Evolutionary conservation across 108 stramenopile species (phyloP).

Genomic region (Skeletonema costatum): DNA sequence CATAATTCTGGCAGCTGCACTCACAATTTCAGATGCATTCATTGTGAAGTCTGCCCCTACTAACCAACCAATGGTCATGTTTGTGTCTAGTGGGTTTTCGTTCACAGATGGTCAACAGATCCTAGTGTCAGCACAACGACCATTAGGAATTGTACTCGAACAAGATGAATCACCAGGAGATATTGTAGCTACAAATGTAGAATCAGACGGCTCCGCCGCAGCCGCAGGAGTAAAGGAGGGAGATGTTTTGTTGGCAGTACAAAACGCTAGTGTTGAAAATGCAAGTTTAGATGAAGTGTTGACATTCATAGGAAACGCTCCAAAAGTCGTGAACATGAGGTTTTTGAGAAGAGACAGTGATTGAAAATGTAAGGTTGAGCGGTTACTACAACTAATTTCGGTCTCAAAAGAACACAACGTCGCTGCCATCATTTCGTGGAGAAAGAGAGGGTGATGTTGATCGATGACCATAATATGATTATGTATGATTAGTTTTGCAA

Average conservation of each 20-base stretch:
- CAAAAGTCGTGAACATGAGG: slow-evolving; percentile 57
- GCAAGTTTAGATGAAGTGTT: slow-evolving; percentile 52
- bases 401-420: too few relatives aligned
- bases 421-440: too few relatives aligned
- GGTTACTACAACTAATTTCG: too few relatives aligned
- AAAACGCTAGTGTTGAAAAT: slow-evolving; percentile 54
- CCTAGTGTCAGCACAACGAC: slow-evolving; percentile 62
- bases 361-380: too few relatives aligned
- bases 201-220: slow-evolving; percentile 40
- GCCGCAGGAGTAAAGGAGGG: slow-evolving; percentile 53
- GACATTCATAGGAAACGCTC: slow-evolving; percentile 48
- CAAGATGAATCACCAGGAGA: slow-evolving; percentile 36
- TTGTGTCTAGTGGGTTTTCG: slow-evolving; percentile 43
- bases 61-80: not conserved
- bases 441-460: too few relatives aligned
- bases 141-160: slow-evolving; percentile 60
- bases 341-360: slow-evolving; percentile 18
- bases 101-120: slow-evolving; percentile 66
- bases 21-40: not conserved
- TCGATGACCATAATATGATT: too few relatives aligned
- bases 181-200: slow-evolving; percentile 44
- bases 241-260: slow-evolving; percentile 54
- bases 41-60: not conserved
- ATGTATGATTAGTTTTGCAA: too few relatives aligned
- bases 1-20: too few relatives aligned